These are phyloP conservation scores for Penicillium sp. DNA, from an alignment of 2,329 filamentous ascomycete species.

Conservation along the genomic window DNA sequence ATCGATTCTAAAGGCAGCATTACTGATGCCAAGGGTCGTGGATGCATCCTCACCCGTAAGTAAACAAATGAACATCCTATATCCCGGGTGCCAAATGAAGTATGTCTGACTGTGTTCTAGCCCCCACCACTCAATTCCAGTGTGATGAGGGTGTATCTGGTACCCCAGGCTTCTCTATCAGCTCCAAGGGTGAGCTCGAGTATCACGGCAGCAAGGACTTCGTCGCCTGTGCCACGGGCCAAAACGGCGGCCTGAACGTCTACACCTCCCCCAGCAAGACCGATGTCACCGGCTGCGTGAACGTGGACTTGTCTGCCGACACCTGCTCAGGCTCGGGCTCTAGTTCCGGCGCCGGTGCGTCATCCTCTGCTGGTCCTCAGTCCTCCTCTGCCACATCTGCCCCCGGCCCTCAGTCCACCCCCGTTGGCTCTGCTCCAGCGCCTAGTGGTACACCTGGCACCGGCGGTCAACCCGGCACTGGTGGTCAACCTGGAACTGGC, in stretches of 20 bases:
- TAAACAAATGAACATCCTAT: slow-evolving; percentile 9
- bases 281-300: slow-evolving; percentile 35
- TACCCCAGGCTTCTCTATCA: slow-evolving; percentile 57
- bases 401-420: neutral
- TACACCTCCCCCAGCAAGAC: slow-evolving; percentile 38
- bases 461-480: neutral
- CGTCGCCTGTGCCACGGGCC: slow-evolving; percentile 59
- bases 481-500: neutral
- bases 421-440: neutral
- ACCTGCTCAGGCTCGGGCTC: slow-evolving; percentile 33
- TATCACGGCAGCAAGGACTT: slow-evolving; percentile 56
- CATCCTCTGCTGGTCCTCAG: slow-evolving; percentile 12
- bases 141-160: slow-evolving; percentile 57
- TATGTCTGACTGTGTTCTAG: slow-evolving; percentile 29
- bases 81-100: slow-evolving; percentile 6
- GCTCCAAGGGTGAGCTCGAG: slow-evolving; percentile 52
- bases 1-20: slow-evolving; percentile 55
- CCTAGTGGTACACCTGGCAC: slow-evolving; percentile 1
- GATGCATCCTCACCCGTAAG: slow-evolving; percentile 64
- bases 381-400: slow-evolving; percentile 7
- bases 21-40: slow-evolving; percentile 56
- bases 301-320: slow-evolving; percentile 37
- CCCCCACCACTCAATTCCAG: slow-evolving; percentile 59
- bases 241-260: slow-evolving; percentile 43
- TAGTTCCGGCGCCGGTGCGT: slow-evolving; percentile 18